Conservation (phyloP, 345 rosid species). For the Viola odorata region DNA sequence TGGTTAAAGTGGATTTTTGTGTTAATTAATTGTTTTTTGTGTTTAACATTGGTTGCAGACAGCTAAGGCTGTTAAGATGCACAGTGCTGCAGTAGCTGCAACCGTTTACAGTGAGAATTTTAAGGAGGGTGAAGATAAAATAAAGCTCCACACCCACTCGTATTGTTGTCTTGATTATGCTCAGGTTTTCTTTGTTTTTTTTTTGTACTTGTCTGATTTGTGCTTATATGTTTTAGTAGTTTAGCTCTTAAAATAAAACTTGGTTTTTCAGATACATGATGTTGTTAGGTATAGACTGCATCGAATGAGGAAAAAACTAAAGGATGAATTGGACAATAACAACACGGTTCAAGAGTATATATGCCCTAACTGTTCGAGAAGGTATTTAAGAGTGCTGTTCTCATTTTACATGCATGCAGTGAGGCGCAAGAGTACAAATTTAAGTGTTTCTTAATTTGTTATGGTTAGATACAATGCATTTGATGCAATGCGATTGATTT, state of each 20-base stretch:
- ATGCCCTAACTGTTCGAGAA: conserved; percentile 79
- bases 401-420: not conserved
- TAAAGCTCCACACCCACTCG: conserved; percentile 78
- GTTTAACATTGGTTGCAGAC: conserved; percentile 41
- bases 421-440: too few relatives aligned
- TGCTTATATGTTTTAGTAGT: not conserved
- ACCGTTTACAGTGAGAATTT: conserved; percentile 41
- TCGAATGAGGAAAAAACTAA: conserved; percentile 65
- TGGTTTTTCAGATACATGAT: conserved; percentile 63
- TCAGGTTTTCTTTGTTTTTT: conserved; percentile 41
- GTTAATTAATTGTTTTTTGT: not conserved
- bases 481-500: conserved; percentile 69
- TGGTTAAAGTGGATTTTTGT: not conserved
- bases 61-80: conserved; percentile 73
- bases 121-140: conserved; percentile 77
- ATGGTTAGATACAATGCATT: conserved; percentile 67
- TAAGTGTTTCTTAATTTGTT: conserved; percentile 8
- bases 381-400: conserved; percentile 37
- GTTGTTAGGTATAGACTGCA: conserved; percentile 69
- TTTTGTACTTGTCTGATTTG: not conserved
- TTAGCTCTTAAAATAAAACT: not conserved
- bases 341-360: conserved; percentile 84
- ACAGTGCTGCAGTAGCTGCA: conserved; percentile 76
- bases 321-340: conserved; percentile 82
- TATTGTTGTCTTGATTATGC: conserved; percentile 90